These are phyloP conservation scores for Populus euphratica DNA, from an alignment of 345 rosid species.

Conservation along the genomic window DNA sequence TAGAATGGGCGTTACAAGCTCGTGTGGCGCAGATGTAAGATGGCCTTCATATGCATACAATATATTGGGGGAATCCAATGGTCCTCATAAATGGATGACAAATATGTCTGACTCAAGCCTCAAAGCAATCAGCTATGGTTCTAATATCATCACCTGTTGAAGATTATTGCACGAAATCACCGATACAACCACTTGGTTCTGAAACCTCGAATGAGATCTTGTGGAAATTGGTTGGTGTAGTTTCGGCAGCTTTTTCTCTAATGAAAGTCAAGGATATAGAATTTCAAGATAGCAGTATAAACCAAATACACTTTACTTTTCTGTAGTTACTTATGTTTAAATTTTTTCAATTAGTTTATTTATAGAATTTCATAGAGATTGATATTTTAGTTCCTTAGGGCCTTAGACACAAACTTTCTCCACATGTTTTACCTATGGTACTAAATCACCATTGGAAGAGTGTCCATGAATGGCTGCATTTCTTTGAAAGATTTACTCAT, in stretches of 20 bases:
- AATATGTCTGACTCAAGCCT: slow-evolving; percentile 81
- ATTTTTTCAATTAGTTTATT: background rate
- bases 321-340: background rate
- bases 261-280: slow-evolving; percentile 9
- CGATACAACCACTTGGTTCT: background rate
- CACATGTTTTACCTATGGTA: background rate
- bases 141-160: slow-evolving; percentile 65
- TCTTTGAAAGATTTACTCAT: background rate
- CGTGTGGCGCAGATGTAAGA: slow-evolving; percentile 42
- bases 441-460: background rate
- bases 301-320: slow-evolving; percentile 5
- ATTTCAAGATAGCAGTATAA: slow-evolving; percentile 2
- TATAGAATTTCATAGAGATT: background rate
- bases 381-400: background rate
- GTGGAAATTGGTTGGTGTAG: slow-evolving; percentile 3
- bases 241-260: slow-evolving; percentile 4
- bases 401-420: background rate
- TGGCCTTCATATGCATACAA: slow-evolving; percentile 96
- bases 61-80: slow-evolving; percentile 51
- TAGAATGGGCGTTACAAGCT: slow-evolving; percentile 53
- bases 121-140: slow-evolving; percentile 78
- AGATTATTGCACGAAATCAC: background rate
- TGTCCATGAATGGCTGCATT: background rate
- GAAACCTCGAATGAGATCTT: background rate
- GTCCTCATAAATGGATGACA: slow-evolving; percentile 79